A percentile compares a stretch with the other conserved stretches of the same genome.
phyloP scores from a whole-genome alignment of 2,329 filamentous ascomycete genomes.

The Fusarium sp. region DNA sequence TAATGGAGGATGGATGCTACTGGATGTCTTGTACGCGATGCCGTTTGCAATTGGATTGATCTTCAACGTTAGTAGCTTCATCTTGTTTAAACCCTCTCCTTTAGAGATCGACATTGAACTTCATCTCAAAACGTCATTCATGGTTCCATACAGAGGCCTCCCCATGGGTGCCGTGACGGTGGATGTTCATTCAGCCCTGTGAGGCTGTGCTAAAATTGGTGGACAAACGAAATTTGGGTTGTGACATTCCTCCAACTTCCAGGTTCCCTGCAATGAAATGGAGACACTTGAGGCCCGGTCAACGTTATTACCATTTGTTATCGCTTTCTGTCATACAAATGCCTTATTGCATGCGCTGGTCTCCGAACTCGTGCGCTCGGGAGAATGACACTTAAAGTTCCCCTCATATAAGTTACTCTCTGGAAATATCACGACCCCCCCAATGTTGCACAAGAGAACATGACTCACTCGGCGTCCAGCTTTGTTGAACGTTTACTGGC shows the following conservation, averaged over 20 bases:
- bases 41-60: background rate
- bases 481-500: background rate
- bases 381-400: background rate
- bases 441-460: background rate
- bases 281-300: background rate
- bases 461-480: background rate
- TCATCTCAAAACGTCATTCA: background rate
- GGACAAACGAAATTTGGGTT: background rate
- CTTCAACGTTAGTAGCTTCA: too few species aligned
- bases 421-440: background rate
- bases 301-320: background rate
- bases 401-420: background rate
- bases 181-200: background rate
- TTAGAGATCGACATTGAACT: too few species aligned
- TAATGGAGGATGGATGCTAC: background rate
- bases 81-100: background rate
- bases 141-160: background rate
- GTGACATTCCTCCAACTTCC: background rate
- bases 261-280: background rate
- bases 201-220: slow-evolving; percentile 3
- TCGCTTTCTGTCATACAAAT: background rate
- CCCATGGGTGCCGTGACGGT: accelerated
- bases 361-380: background rate
- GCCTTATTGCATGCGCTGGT: too few species aligned
- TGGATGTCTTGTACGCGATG: background rate